Evolutionary conservation across 2,329 filamentous ascomycete genomes (phyloP), one percentile per base, ranked within the genome.

Genomic region (Neodidymelliopsis sp.): DNA sequence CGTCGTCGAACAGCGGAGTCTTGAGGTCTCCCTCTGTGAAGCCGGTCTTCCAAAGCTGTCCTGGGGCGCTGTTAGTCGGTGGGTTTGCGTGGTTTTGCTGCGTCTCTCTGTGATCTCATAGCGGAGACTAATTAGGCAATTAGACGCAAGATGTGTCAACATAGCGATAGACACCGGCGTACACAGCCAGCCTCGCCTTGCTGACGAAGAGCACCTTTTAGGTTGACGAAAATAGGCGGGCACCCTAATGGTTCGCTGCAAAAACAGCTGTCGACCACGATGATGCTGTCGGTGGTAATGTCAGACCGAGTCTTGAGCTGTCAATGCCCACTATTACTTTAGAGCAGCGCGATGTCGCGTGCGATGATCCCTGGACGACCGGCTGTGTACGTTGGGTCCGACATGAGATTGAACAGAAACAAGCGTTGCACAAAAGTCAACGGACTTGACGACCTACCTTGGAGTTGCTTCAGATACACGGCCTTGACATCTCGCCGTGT

Each of bases 401-500:
- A 53, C 38, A 46, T 30, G 31, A 36, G 34, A 33, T 35, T 29
- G 41, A 37, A 42, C 38, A 42, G 53, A 49, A 30, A 36, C 44
- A 44, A 39, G 41, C 30, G 50, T 29, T 56, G 33, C 52, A 63
- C 54, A 52, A 33, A 40, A 49, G 19, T 33, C 33, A 33, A 54
- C 27, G 49, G 37, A 49, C 38, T 50, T 43, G 41, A 37, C 52
- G 44, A 62, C 67, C 58, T 52, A 72, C 67, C 70, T 75, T 94
- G 89, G 31, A 93, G 83, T 49, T 83, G 83, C 76, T 94, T 94
- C 56, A 92, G 79, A 72, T 91, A 91, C 30, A 87, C 77, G 51
- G 85, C 79, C 74, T 93, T 94, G 65, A 90, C 79, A 68, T 94
- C 89, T 54, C 81, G 81, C 52, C 79, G 76, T 63, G 90, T 87